These are phyloP conservation scores for Porcisia deanei DNA, from an alignment of 208 protist genomes.

Conservation along the genomic window DNA sequence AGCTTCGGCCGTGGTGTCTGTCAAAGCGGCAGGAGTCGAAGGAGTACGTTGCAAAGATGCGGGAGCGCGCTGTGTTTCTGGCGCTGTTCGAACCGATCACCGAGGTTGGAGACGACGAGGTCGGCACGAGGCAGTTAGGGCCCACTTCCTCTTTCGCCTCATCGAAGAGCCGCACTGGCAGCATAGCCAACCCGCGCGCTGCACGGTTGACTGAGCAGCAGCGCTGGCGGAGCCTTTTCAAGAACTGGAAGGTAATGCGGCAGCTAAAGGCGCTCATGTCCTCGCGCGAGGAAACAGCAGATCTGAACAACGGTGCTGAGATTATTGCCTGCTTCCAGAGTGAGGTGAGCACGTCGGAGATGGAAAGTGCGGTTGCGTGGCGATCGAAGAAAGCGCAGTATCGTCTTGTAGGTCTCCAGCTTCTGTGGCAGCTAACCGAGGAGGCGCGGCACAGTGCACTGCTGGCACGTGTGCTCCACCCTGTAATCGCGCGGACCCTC, in stretches of 20 bases:
- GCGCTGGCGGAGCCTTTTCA: conserved; percentile 84
- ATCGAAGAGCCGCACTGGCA: neutral
- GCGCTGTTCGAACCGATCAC: conserved; percentile 72
- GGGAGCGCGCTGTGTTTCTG: conserved; percentile 69
- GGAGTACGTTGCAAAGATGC: conserved; percentile 56
- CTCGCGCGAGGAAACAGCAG: conserved; percentile 54
- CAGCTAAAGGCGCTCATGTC: conserved; percentile 72
- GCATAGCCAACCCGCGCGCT: conserved; percentile 1
- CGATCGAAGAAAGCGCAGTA: conserved; percentile 69
- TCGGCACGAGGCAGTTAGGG: neutral
- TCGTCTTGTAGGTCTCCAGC: conserved; percentile 71
- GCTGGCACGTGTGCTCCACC: conserved; percentile 64
- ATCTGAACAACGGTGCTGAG: conserved; percentile 32
- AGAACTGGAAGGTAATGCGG: conserved; percentile 78
- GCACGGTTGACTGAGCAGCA: conserved; percentile 42
- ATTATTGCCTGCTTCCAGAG: conserved; percentile 79
- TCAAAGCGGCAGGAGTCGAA: conserved; percentile 76
- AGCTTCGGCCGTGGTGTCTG: conserved; percentile 76
- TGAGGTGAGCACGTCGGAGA: conserved; percentile 44
- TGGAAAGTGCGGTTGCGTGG: conserved; percentile 54
- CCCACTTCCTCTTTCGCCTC: neutral
- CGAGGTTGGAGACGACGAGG: conserved; percentile 20
- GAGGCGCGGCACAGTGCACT: conserved; percentile 58
- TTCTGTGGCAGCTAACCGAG: conserved; percentile 76
- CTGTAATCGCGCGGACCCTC: conserved; percentile 75